A percentile compares a stretch with the other conserved stretches of the same genome.
These are phyloP conservation scores for Hansenula lynferdii DNA, from an alignment of 1,139 yeast species.

Conservation along the genomic window DNA sequence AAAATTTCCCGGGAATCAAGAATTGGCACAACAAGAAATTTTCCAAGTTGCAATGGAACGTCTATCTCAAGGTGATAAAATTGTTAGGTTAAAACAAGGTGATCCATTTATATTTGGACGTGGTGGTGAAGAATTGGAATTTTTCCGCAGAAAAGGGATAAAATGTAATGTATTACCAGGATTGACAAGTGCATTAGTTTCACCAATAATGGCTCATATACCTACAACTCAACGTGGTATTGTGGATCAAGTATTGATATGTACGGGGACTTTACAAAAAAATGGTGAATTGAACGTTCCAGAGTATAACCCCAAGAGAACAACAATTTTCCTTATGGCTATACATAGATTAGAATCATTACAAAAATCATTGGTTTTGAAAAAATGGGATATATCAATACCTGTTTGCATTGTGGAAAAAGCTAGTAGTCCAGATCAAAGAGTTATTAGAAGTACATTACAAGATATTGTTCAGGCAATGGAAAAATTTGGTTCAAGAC, in stretches of 20 bases:
- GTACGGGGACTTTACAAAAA: slow-evolving; percentile 95
- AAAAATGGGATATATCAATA: slow-evolving; percentile 64
- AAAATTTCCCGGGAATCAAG: slow-evolving; percentile 97
- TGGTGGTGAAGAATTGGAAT: slow-evolving; percentile 88
- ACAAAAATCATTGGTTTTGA: slow-evolving; percentile 49
- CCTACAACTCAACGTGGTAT: slow-evolving; percentile 93
- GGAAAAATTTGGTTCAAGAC: slow-evolving; percentile 77
- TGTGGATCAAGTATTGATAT: slow-evolving; percentile 86
- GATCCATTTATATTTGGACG: slow-evolving; percentile 97
- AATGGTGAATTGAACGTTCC: slow-evolving; percentile 84
- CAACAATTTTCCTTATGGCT: slow-evolving; percentile 88
- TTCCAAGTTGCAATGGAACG: slow-evolving; percentile 65
- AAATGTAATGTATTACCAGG: slow-evolving; percentile 81
- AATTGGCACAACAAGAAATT: slow-evolving; percentile 83
- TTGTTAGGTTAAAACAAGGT: slow-evolving; percentile 90
- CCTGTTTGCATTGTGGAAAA: slow-evolving; percentile 89
- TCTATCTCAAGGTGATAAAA: slow-evolving; percentile 62
- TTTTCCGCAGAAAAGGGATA: slow-evolving; percentile 62
- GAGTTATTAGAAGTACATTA: slow-evolving; percentile 73
- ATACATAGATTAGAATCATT: slow-evolving; percentile 77
- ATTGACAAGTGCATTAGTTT: slow-evolving; percentile 83
- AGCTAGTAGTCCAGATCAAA: slow-evolving; percentile 90
- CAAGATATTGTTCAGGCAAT: slow-evolving; percentile 65
- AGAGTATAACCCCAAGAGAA: slow-evolving; percentile 62
- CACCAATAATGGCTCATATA: slow-evolving; percentile 75